Conservation (phyloP, 2,329 filamentous ascomycete species). For the Claviceps quebecensis region DNA sequence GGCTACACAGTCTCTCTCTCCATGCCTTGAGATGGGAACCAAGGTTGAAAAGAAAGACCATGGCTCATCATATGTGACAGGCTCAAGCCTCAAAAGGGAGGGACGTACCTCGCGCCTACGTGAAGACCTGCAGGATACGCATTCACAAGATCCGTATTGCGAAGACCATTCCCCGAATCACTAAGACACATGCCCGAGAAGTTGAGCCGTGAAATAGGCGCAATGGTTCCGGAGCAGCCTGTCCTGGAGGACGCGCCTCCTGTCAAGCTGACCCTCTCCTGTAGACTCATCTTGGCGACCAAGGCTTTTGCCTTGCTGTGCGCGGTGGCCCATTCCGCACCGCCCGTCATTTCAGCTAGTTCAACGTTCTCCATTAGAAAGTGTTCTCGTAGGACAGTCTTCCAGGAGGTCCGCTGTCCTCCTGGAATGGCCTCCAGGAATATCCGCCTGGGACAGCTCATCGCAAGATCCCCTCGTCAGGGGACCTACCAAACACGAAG, state of each 20-base stretch:
- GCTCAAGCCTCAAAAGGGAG: not conserved
- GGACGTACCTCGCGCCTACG: constrained; percentile 23
- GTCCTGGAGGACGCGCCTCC: constrained; percentile 47
- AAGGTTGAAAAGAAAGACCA: too few species aligned
- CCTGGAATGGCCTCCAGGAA: too few species aligned
- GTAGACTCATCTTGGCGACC: constrained; percentile 57
- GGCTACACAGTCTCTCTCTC: too few species aligned
- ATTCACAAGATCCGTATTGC: constrained; percentile 28
- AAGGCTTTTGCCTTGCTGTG: constrained; percentile 54
- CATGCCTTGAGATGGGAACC: too few species aligned
- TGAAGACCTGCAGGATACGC: constrained; percentile 27
- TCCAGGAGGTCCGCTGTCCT: too few species aligned
- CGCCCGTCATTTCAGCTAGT: constrained; percentile 39
- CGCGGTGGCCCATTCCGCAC: constrained; percentile 48
- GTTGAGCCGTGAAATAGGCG: constrained; percentile 21
- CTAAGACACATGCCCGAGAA: constrained; percentile 32
- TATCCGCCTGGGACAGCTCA: not conserved
- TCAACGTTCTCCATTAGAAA: too few species aligned
- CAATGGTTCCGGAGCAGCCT: constrained; percentile 33
- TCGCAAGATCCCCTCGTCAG: not conserved
- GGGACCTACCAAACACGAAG: too few species aligned
- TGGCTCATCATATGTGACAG: too few species aligned
- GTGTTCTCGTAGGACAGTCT: too few species aligned
- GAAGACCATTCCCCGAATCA: constrained; percentile 31
- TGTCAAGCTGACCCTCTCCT: constrained; percentile 68